Conservation (phyloP, 208 protist genomes). For the Acanthamoeba triangularis region DNA sequence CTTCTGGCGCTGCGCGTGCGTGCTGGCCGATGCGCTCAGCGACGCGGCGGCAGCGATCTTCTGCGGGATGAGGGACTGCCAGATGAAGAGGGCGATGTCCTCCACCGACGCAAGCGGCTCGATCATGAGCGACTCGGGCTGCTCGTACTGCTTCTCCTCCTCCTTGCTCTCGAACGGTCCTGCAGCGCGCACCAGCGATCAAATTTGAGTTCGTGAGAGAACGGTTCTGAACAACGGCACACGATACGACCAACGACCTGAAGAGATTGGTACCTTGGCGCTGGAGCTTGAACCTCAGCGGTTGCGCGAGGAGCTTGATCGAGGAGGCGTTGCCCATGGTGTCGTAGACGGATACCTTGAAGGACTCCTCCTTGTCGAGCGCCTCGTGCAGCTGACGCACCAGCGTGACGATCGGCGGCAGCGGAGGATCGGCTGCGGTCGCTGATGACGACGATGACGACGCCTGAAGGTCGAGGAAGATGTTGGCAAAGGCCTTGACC, state of each 20-base stretch:
- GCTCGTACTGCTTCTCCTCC: slow-evolving; percentile 47
- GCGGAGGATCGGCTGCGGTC: not conserved
- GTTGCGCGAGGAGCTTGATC: slow-evolving; percentile 43
- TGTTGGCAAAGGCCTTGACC: slow-evolving; percentile 20
- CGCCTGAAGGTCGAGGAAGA: slow-evolving; percentile 33
- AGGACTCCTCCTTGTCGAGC: slow-evolving; percentile 64
- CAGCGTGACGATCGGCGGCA: slow-evolving; percentile 42
- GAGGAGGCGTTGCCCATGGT: not conserved
- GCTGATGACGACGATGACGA: not conserved
- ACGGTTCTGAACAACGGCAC: not conserved
- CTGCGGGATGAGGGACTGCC: slow-evolving; percentile 46
- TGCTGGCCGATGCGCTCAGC: not conserved
- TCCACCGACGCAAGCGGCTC: slow-evolving; percentile 52
- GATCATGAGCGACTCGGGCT: slow-evolving; percentile 7
- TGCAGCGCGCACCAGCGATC: not conserved
- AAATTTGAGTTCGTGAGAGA: not conserved
- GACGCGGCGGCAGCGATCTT: not conserved
- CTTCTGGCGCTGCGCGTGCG: not conserved
- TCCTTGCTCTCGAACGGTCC: not conserved
- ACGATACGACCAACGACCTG: too few species aligned
- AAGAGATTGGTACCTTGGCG: not conserved
- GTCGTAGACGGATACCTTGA: slow-evolving; percentile 52
- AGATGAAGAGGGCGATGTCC: slow-evolving; percentile 47
- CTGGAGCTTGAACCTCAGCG: slow-evolving; percentile 32
- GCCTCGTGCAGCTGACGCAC: slow-evolving; percentile 55